phyloP scores from a whole-genome alignment of 352 stramenopile genomes.

The Phytopythium aichiense region DNA sequence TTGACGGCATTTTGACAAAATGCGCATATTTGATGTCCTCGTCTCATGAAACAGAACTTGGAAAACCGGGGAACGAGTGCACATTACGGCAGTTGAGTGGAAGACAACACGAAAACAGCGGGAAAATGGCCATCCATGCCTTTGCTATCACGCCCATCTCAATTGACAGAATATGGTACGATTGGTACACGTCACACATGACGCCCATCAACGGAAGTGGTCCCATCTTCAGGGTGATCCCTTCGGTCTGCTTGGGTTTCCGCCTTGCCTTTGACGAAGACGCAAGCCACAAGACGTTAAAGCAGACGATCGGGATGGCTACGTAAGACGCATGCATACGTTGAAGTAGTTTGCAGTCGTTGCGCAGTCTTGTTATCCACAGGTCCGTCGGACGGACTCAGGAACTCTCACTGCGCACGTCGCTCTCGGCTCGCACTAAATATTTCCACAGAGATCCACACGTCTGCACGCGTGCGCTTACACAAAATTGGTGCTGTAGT shows the following conservation, averaged over 20 bases:
- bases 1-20: not conserved
- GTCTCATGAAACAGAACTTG: not conserved
- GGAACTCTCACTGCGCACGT: not conserved
- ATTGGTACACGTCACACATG: not conserved
- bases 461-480: constrained; percentile 6
- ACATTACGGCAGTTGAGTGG: not conserved
- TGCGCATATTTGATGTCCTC: not conserved
- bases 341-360: not conserved
- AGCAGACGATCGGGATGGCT: no score
- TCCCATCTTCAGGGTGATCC: no score
- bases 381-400: not conserved
- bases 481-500: constrained; percentile 40
- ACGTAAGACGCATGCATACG: no score
- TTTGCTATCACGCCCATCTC: not conserved
- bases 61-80: not conserved
- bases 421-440: not conserved
- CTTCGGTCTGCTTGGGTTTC: no score
- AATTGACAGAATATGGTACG: not conserved
- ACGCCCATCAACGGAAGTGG: not conserved
- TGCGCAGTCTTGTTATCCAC: not conserved
- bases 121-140: not conserved
- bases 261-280: no score
- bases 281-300: no score
- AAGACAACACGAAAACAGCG: not conserved
- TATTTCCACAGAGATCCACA: not conserved